Percentiles rank a stretch among this genome's conserved stretches.
Evolutionary conservation across 73 alveolate genomes (phyloP).

Genomic region (Paramecium tetraurelia): DNA sequence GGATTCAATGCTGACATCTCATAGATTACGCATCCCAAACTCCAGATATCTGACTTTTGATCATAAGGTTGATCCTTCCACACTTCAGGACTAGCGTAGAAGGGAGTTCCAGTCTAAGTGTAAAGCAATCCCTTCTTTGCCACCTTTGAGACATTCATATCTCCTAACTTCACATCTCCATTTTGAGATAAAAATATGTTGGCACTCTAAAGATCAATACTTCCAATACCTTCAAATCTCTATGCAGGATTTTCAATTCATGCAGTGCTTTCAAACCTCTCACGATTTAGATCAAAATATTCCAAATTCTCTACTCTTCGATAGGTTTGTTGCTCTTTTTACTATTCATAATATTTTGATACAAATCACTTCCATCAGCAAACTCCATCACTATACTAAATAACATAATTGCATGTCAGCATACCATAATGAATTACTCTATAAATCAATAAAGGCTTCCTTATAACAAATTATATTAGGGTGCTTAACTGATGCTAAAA

Average conservation of each 20-base stretch:
- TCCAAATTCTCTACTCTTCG: constrained; percentile 78
- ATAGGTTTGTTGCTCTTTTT: constrained; percentile 48
- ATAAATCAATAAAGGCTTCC: constrained; percentile 78
- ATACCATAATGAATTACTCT: constrained; percentile 70
- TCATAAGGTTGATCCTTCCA: constrained; percentile 77
- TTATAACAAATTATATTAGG: constrained; percentile 74
- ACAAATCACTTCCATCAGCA: constrained; percentile 83
- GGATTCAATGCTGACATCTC: constrained; percentile 78
- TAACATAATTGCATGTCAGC: neutral
- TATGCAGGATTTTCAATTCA: constrained; percentile 62
- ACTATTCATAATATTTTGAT: constrained; percentile 64
- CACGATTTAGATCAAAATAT: constrained; percentile 66
- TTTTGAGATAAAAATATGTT: constrained; percentile 77
- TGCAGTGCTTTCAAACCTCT: constrained; percentile 71
- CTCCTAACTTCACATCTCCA: constrained; percentile 80
- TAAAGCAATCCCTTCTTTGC: constrained; percentile 74
- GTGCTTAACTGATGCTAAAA: constrained; percentile 78
- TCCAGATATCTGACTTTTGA: constrained; percentile 80
- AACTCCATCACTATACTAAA: constrained; percentile 83
- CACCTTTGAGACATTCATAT: constrained; percentile 84
- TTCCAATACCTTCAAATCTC: constrained; percentile 71
- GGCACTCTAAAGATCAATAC: constrained; percentile 66
- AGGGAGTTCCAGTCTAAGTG: constrained; percentile 84
- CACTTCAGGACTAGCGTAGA: constrained; percentile 57
- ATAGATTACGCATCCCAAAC: constrained; percentile 78